Conservation (phyloP, 345 rosid species). For the Firmiana major region DNA sequence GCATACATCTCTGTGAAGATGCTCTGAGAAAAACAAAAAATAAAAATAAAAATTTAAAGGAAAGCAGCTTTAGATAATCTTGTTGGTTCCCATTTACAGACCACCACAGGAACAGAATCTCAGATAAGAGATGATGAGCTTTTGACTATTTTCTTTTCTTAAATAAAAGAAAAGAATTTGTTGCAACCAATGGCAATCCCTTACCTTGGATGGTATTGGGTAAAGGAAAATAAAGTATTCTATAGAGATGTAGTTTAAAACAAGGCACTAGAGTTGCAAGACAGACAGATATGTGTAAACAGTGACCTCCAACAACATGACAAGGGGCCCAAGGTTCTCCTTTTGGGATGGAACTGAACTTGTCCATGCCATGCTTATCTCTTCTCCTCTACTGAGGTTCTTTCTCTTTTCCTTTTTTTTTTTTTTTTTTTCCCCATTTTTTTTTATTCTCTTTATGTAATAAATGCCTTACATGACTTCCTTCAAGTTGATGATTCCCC, state of each 20-base stretch:
- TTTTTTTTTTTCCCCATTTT: neutral
- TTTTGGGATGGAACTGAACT: constrained; percentile 28
- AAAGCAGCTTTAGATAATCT: constrained; percentile 49
- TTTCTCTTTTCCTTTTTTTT: neutral
- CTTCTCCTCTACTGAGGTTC: neutral
- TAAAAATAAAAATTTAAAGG: no score
- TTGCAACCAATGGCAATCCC: constrained; percentile 25
- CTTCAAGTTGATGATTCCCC: constrained; percentile 30
- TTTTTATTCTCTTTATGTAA: constrained; percentile 27
- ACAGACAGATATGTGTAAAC: constrained; percentile 33
- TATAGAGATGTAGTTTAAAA: neutral
- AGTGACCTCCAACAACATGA: constrained; percentile 45
- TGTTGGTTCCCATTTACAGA: constrained; percentile 50
- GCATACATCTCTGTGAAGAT: constrained; percentile 41
- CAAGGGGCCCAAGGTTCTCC: constrained; percentile 31
- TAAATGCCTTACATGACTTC: constrained; percentile 27
- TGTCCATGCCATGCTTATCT: constrained; percentile 34
- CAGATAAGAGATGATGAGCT: constrained; percentile 46
- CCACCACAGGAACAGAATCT: constrained; percentile 68
- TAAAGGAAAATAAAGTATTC: neutral
- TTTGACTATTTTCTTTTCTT: constrained; percentile 24
- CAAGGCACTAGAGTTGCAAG: constrained; percentile 16
- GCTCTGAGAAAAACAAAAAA: constrained; percentile 30
- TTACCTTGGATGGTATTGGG: constrained; percentile 25
- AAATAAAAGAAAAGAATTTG: neutral